phyloP scores from a whole-genome alignment of 768 basidiomycete species.

The Amanita subjunquillea region DNA sequence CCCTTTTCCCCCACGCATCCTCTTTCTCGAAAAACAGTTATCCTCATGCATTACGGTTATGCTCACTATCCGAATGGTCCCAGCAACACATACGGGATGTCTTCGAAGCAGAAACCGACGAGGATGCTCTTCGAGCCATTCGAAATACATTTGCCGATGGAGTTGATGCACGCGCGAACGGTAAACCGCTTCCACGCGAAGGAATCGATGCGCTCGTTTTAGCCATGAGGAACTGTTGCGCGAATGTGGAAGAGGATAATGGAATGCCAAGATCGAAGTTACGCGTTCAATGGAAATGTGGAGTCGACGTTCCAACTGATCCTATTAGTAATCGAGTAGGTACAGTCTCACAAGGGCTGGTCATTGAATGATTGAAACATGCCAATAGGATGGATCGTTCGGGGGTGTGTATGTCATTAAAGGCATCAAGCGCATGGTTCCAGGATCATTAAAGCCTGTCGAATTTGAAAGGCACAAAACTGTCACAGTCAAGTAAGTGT shows the following conservation, averaged over 20 bases:
- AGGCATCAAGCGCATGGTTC: constrained; percentile 30
- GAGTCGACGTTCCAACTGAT: constrained; percentile 34
- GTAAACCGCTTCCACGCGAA: constrained; percentile 24
- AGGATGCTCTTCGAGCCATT: constrained; percentile 30
- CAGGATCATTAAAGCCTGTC: constrained; percentile 20
- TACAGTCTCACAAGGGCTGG: background rate
- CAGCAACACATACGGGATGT: constrained; percentile 34
- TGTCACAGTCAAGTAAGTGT: constrained; percentile 37
- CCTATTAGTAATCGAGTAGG: constrained; percentile 30
- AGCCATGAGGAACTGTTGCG: constrained; percentile 26
- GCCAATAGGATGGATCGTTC: constrained; percentile 33
- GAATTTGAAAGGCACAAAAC: constrained; percentile 40
- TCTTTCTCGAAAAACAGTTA: background rate
- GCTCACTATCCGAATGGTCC: constrained; percentile 40
- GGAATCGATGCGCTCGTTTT: constrained; percentile 32
- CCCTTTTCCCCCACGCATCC: background rate
- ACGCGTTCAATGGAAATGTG: constrained; percentile 37
- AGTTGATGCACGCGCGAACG: constrained; percentile 33
- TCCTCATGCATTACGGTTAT: constrained; percentile 2
- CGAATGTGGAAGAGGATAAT: background rate
- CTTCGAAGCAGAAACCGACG: constrained; percentile 39
- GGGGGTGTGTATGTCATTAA: constrained; percentile 41
- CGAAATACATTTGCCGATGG: constrained; percentile 32
- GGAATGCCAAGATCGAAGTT: constrained; percentile 11
- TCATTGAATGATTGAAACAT: constrained; percentile 1